Conservation (phyloP, 2,329 filamentous ascomycete species). For the Neoscytalidium dimidiatum region DNA sequence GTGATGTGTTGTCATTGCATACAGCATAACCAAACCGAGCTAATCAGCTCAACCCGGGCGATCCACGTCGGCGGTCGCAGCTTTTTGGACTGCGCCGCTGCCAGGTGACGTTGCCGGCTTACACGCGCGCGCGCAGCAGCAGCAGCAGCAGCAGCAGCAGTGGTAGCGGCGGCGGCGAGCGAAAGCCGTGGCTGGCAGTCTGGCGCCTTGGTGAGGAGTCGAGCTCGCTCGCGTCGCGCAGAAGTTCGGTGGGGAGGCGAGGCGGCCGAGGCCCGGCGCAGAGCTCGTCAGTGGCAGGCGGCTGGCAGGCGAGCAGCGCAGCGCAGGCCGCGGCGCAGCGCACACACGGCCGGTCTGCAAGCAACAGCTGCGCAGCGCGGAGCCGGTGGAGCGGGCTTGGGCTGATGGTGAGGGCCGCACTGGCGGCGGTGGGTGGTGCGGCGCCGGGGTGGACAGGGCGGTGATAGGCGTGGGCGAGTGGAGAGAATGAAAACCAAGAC, state of each 20-base stretch:
- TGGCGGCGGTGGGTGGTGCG: background rate
- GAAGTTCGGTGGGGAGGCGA: constrained; percentile 17
- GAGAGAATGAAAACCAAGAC: constrained; percentile 22
- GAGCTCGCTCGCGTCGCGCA: constrained; percentile 23
- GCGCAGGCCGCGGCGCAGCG: background rate
- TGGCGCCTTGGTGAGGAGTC: background rate
- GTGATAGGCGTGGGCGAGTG: constrained; percentile 20
- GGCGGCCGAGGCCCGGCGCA: background rate
- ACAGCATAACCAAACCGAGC: constrained; percentile 17
- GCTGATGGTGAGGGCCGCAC: constrained; percentile 1
- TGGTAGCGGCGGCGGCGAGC: too few relatives aligned
- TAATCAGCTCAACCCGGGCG: constrained; percentile 6
- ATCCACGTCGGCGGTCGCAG: constrained; percentile 14
- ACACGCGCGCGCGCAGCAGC: constrained; percentile 10
- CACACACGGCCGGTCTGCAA: background rate
- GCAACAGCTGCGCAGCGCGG: background rate
- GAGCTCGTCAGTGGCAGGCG: background rate
- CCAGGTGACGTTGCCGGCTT: constrained; percentile 12
- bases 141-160: background rate
- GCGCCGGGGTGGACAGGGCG: too few relatives aligned
- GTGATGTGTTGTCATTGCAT: constrained; percentile 47
- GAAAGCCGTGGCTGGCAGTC: constrained; percentile 10
- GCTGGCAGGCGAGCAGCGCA: background rate
- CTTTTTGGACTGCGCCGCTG: constrained; percentile 7
- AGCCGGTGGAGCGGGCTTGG: background rate